phyloP scores from a whole-genome alignment of 257 asterid genomes.

The Solanum clarkiae region DNA sequence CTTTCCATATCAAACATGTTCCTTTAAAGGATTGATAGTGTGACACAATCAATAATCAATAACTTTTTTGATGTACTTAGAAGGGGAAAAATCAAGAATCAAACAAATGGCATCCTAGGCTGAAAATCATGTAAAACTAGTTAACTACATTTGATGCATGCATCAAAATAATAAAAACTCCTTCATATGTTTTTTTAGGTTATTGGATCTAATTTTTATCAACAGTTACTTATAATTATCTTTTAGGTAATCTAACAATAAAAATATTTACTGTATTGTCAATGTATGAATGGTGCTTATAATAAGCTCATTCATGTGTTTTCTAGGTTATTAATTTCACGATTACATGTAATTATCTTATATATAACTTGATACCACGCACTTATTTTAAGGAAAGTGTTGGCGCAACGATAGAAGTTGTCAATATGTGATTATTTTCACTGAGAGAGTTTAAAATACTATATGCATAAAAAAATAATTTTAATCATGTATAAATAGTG shows the following conservation, averaged over 20 bases:
- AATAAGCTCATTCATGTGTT: neutral
- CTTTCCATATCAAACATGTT: neutral
- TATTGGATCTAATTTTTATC: neutral
- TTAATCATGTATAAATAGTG: too few species aligned
- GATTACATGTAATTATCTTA: neutral
- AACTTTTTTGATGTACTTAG: neutral
- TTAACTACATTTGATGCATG: neutral
- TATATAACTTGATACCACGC: neutral
- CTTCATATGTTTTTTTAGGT: neutral
- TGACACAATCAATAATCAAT: neutral
- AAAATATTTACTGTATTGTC: neutral
- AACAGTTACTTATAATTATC: neutral
- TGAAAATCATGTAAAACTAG: neutral
- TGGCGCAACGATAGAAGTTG: neutral
- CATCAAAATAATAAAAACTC: neutral
- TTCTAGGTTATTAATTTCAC: neutral
- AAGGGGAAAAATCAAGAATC: neutral
- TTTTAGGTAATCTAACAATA: neutral
- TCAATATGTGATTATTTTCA: neutral
- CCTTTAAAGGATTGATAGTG: neutral
- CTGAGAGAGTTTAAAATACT: too few species aligned
- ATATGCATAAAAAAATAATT: too few species aligned
- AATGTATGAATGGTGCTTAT: neutral
- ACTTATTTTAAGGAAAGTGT: too few species aligned
- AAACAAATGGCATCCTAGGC: neutral